phyloP scores from a whole-genome alignment of 331 rosid species.

The Quercus lobata region DNA sequence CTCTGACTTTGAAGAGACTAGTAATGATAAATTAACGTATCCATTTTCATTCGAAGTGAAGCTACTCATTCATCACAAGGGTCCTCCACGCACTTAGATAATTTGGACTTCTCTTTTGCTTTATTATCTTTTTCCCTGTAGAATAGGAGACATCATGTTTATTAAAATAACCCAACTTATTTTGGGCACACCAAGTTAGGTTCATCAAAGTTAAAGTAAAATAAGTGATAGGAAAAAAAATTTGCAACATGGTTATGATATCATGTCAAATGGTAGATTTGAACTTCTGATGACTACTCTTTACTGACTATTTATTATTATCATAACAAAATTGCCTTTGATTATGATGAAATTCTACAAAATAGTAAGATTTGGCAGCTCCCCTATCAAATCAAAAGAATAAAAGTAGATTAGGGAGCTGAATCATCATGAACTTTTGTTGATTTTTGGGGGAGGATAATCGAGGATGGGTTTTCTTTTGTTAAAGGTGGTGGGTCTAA shows the following conservation, averaged over 20 bases:
- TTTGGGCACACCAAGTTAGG: no score
- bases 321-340: background rate
- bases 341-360: background rate
- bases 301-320: background rate
- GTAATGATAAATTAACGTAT: no score
- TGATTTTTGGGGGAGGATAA: background rate
- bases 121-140: no score
- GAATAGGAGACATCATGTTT: no score
- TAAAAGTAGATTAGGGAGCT: conserved; percentile 2
- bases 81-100: no score
- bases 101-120: no score
- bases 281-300: background rate
- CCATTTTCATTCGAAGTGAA: no score
- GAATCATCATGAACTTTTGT: background rate
- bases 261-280: background rate
- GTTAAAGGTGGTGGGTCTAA: background rate
- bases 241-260: background rate
- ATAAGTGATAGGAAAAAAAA: background rate
- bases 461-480: background rate
- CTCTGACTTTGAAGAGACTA: no score
- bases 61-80: no score
- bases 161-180: no score
- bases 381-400: background rate
- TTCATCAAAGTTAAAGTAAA: no score
- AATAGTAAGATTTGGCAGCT: background rate